Percentiles rank a stretch among this genome's conserved stretches.
phyloP scores from a whole-genome alignment of 2,329 filamentous ascomycete species.

The Xylariaceae sp. region DNA sequence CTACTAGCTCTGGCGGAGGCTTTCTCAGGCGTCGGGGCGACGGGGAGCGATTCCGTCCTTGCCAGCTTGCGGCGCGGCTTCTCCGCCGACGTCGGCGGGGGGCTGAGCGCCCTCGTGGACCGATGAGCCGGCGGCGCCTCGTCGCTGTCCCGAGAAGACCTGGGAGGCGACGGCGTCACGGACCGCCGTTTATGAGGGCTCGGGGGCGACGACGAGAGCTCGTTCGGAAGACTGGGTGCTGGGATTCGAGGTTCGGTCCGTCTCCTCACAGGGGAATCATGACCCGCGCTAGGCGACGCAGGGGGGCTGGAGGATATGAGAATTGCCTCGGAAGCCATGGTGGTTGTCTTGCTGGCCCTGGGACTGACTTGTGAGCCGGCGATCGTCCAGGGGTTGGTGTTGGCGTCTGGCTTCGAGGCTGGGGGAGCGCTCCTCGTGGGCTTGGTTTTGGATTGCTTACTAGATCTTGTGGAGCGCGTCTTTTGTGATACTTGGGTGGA shows the following conservation, averaged over 20 bases:
- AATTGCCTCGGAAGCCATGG: conserved; percentile 42
- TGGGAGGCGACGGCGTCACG: conserved; percentile 19
- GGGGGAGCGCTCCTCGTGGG: conserved; percentile 27
- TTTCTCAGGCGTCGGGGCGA: conserved; percentile 6
- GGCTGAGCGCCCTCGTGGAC: conserved; percentile 14
- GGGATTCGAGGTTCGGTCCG: not conserved
- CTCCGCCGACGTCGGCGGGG: conserved; percentile 18
- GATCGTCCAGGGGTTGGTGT: conserved; percentile 43
- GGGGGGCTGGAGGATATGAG: conserved; percentile 49
- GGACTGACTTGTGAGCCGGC: conserved; percentile 47
- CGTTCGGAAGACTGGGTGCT: not conserved
- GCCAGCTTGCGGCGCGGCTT: conserved; percentile 32
- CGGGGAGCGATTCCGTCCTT: conserved; percentile 35
- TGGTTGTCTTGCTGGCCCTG: conserved; percentile 37
- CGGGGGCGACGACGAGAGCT: conserved; percentile 7
- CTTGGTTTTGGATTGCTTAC: conserved; percentile 30
- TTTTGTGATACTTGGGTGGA: conserved; percentile 19
- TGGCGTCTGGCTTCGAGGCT: conserved; percentile 28
- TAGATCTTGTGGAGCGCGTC: conserved; percentile 25
- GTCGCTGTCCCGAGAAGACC: not conserved
- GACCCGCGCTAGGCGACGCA: conserved; percentile 36
- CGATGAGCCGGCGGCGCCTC: not conserved
- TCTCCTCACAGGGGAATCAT: conserved; percentile 27
- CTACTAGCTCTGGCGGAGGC: not conserved
- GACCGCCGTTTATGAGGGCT: conserved; percentile 21